Base-by-base conservation (phyloP, 2,329 filamentous ascomycete genomes). In the Pseudocercospora eumusae region DNA sequence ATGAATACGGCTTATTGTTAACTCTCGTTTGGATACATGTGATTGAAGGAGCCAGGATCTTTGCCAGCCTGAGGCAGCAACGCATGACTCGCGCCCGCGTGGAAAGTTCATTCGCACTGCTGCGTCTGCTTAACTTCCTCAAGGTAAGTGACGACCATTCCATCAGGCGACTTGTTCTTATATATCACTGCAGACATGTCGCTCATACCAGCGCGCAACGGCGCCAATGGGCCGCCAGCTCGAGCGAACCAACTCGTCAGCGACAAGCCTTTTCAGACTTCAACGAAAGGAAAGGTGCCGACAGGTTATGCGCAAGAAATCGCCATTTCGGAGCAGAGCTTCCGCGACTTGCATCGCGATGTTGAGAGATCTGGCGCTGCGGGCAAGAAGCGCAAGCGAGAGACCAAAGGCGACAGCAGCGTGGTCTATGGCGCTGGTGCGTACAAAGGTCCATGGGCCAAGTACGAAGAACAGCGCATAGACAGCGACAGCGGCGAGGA, bases 391-490 rank as follows among this genome's bases (percentile, higher is more conserved):
- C 82, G 87, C n/a, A 90, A 88, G 69, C 84, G 95, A 64, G 92
- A 98, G 76, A 86, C 81, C 68, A 97, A 95, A 73, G 95, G 95
- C 53, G 88, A 93, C 74, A 86, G 92, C 45, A 86, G 88, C 18
- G 83, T 97, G 42, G 89, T 93, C 0, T 93, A 96, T 71, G 95
- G 95, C 0, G 87, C 92, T 7, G 89, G 88, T 58, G 88, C 92
- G 50, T 99, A 99, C 76, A 84, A 96, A 40, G 96, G 96, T 0
- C 96, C 95, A 0, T 99, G 96, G 96, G 96, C 95, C 8, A 88
- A 84, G 74, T 96, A 96, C 73, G 83, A 87, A 66, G 81, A 87
- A 55, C 87, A 93, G 66, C 89, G 90, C 70, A 89, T 92, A 67
- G 81, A 86, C 31, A 85, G 84, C 59, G 84, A 90, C 62, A 87